phyloP scores from a whole-genome alignment of 306 rosid species.

The Ammopiptanthus mongolicus region DNA sequence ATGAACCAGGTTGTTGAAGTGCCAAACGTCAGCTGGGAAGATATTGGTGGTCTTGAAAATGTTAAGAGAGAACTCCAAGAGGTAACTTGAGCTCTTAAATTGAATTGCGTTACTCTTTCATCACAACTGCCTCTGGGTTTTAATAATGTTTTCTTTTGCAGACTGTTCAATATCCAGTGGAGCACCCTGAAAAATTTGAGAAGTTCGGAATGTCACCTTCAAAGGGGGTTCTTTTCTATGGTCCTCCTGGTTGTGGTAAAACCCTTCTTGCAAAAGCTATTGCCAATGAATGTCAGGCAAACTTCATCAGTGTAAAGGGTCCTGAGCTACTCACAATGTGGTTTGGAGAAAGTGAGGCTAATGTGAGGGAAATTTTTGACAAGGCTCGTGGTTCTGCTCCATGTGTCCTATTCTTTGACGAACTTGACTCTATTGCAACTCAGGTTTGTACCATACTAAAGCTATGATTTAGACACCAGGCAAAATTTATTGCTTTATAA shows the following conservation, averaged over 20 bases:
- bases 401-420: slow-evolving; percentile 96
- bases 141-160: slow-evolving; percentile 30
- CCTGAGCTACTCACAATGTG: slow-evolving; percentile 99
- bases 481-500: neutral
- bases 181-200: slow-evolving; percentile 96
- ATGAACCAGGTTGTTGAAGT: slow-evolving; percentile 86
- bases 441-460: slow-evolving; percentile 52
- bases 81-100: slow-evolving; percentile 37
- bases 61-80: slow-evolving; percentile 98
- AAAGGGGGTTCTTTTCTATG: slow-evolving; percentile 96
- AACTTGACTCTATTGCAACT: slow-evolving; percentile 97
- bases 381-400: slow-evolving; percentile 99
- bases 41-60: slow-evolving; percentile 96
- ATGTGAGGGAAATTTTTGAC: slow-evolving; percentile 94
- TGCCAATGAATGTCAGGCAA: slow-evolving; percentile 98
- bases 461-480: neutral
- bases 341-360: slow-evolving; percentile 99
- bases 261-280: slow-evolving; percentile 95
- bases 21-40: slow-evolving; percentile 90
- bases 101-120: neutral
- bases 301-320: slow-evolving; percentile 95
- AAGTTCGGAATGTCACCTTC: slow-evolving; percentile 99
- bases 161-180: slow-evolving; percentile 99
- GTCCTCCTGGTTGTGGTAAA: slow-evolving; percentile 99
- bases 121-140: neutral